Base-by-base conservation (phyloP, 345 rosid species). In the Citrus glauca region DNA sequence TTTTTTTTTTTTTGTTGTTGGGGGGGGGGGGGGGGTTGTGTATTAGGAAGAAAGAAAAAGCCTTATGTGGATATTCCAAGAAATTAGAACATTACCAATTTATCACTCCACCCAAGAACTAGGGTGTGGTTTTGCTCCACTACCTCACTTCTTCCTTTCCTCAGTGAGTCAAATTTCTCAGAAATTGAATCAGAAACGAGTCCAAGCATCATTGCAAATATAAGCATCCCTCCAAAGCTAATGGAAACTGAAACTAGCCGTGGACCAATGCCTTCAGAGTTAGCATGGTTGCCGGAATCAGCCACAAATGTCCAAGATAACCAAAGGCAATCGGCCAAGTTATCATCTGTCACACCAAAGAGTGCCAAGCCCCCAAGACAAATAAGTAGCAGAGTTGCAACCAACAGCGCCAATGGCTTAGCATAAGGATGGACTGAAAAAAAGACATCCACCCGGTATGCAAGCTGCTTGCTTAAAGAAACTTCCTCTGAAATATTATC, bases 41-140 rank as follows among this genome's bases (percentile, higher is more conserved):
- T 38, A 38, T 20, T 35, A 55, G 65, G 38, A 24, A 62, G 2
- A 53, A 60, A 9, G 4, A 74, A 71, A 66, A 53, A 75, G 9
- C 37, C 64, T 42, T 35, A 67, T 11, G 60, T 8, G 2, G 35
- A 38, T n/a, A 69, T 66, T 32, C 56, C 50, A 20, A 25, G 61
- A 66, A 78, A 53, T 72, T 9, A 81, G 86, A 82, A 62, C 45
- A 71, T 85, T 89, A 91, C 95, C 91, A 91, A 77, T 83, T 91
- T 91, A 84, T 91, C 95, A 78, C 95, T 91, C 95, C 93, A 90
- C 25, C 95, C 95, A 85, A 91, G 93, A 74, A 91, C 71, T 35
- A 91, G 85, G 69, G 93, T 88, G 87, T 91, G 95, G 66, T 87
- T 88, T 73, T 83, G 90, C 91, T 90, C 91, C 71, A 91, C 90